Evolutionary conservation across 352 stramenopile species (phyloP).

Genomic region (Phytophthora syringae): DNA sequence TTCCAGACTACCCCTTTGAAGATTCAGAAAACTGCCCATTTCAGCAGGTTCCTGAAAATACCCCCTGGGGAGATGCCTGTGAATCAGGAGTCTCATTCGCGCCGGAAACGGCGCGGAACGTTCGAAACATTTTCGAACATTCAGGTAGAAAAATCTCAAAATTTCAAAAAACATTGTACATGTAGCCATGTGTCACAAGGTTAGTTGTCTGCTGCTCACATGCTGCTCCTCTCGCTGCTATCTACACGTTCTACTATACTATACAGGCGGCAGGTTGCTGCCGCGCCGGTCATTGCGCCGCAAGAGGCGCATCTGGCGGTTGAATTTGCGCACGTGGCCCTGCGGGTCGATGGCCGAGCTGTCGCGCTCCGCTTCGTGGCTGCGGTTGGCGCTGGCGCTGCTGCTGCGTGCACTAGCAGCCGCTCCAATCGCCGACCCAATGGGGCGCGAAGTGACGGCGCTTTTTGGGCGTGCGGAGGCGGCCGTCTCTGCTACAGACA

Average conservation of each 20-base stretch:
- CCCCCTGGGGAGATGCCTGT: no score
- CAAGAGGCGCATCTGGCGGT: constrained; percentile 70
- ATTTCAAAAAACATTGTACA: no score
- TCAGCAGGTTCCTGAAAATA: no score
- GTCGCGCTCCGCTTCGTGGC: neutral
- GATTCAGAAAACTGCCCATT: no score
- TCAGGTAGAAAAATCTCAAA: no score
- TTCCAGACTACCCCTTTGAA: no score
- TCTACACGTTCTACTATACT: constrained; percentile 1
- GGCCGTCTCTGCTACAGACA: constrained; percentile 8
- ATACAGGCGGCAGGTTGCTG: constrained; percentile 44
- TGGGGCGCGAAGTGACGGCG: constrained; percentile 4
- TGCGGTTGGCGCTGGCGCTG: constrained; percentile 10
- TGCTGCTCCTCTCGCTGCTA: neutral
- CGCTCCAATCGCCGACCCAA: constrained; percentile 5
- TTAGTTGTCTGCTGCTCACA: no score
- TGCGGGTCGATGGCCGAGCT: constrained; percentile 42
- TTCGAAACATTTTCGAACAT: no score
- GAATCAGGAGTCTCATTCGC: no score
- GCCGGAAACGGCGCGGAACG: no score
- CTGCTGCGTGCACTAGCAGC: constrained; percentile 4
- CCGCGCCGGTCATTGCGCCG: constrained; percentile 68
- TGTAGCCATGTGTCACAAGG: no score
- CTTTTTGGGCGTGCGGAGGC: constrained; percentile 17
- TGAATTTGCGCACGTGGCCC: constrained; percentile 70